Evolutionary conservation across 1,284 basidiomycete genomes (phyloP).

Genomic region (Melanopsichium pennsylvanicum): DNA sequence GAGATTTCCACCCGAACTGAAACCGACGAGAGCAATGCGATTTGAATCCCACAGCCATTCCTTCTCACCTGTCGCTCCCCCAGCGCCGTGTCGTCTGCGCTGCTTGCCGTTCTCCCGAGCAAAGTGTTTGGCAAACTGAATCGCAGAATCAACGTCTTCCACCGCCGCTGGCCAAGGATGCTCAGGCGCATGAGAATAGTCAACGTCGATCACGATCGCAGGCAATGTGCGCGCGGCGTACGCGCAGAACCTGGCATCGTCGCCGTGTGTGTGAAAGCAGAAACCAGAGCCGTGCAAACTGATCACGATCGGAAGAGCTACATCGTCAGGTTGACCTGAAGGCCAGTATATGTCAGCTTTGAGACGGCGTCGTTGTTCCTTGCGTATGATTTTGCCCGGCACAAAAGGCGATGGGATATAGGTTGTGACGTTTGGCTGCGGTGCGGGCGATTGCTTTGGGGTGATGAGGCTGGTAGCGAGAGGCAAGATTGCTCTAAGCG

Average conservation of each 20-base stretch:
- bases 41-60: conserved; percentile 40
- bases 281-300: conserved; percentile 54
- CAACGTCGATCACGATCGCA: conserved; percentile 72
- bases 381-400: conserved; percentile 29
- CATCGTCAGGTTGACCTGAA: conserved; percentile 7
- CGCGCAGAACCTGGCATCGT: conserved; percentile 41
- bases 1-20: conserved; percentile 48
- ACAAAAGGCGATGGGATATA: conserved; percentile 44
- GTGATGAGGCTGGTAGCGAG: conserved; percentile 28
- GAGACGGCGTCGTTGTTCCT: conserved; percentile 31
- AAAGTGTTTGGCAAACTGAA: conserved; percentile 70
- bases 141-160: conserved; percentile 75
- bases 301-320: conserved; percentile 40
- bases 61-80: conserved; percentile 24
- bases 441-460: conserved; percentile 29
- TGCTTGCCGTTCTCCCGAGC: conserved; percentile 22
- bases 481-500: conserved; percentile 30
- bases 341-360: conserved; percentile 43
- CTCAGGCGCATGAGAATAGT: conserved; percentile 80
- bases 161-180: conserved; percentile 77
- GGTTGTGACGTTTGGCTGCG: conserved; percentile 28
- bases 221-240: conserved; percentile 27
- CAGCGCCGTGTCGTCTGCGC: conserved; percentile 21
- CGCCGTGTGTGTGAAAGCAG: conserved; percentile 37
- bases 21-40: conserved; percentile 45